Evolutionary conservation across 345 rosid genomes (phyloP).

Genomic region (Populus tremula): DNA sequence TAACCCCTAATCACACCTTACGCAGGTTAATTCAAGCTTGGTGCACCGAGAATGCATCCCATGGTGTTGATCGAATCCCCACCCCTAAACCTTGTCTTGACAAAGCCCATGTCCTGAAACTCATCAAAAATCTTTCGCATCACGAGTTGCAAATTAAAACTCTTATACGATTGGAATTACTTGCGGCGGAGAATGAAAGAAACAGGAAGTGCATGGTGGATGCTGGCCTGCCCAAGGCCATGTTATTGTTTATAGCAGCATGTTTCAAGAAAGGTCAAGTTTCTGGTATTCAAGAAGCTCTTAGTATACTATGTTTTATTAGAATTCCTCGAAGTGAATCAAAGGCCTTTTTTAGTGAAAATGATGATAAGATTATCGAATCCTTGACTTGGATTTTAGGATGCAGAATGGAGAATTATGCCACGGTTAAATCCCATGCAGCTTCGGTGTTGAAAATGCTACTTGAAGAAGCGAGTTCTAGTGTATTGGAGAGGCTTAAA

Average conservation of each 20-base stretch:
- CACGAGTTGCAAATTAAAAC: constrained; percentile 24
- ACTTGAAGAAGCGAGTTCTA: constrained; percentile 35
- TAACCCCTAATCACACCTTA: constrained; percentile 75
- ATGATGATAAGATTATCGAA: constrained; percentile 36
- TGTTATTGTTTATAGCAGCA: constrained; percentile 34
- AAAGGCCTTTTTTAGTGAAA: constrained; percentile 29
- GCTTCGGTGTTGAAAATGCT: constrained; percentile 37
- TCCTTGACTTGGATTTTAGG: constrained; percentile 54
- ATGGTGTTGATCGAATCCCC: constrained; percentile 49
- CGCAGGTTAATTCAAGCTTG: constrained; percentile 71
- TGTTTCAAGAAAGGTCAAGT: constrained; percentile 24
- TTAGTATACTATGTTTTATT: constrained; percentile 41
- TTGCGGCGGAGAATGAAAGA: constrained; percentile 46
- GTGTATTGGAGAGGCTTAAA: constrained; percentile 43
- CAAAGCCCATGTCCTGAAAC: constrained; percentile 32
- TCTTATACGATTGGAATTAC: constrained; percentile 40
- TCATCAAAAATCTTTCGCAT: constrained; percentile 30
- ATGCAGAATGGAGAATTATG: constrained; percentile 19
- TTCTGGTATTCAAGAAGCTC: constrained; percentile 47
- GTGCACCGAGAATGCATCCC: constrained; percentile 52
- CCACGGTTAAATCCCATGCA: constrained; percentile 38
- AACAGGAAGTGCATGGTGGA: constrained; percentile 54
- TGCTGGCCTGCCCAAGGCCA: constrained; percentile 40
- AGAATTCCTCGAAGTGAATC: constrained; percentile 37
- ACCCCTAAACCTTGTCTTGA: constrained; percentile 52